Evolutionary conservation across 345 rosid genomes (phyloP).

Genomic region (Pugionium cornutum): DNA sequence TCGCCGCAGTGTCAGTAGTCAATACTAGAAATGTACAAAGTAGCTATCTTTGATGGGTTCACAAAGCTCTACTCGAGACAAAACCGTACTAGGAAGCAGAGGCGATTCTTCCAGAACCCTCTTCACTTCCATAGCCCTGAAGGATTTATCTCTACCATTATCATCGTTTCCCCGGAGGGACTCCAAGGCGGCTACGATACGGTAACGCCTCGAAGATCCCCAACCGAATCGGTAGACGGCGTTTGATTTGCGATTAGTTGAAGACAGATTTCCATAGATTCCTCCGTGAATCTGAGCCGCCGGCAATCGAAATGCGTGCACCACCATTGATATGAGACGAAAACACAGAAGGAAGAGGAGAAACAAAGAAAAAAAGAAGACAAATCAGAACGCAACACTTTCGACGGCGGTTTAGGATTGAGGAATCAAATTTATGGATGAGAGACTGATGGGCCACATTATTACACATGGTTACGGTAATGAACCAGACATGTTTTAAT

Average conservation of each 20-base stretch:
- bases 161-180: slow-evolving; percentile 40
- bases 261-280: slow-evolving; percentile 32
- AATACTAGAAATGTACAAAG: not conserved
- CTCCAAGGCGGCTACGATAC: slow-evolving; percentile 33
- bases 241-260: slow-evolving; percentile 31
- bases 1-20: not conserved
- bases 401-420: slow-evolving; percentile 30
- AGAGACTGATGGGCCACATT: slow-evolving; percentile 21
- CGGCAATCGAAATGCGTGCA: slow-evolving; percentile 44
- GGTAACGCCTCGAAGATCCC: slow-evolving; percentile 34
- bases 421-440: not conserved
- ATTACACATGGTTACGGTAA: not conserved
- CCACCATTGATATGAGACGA: slow-evolving; percentile 47
- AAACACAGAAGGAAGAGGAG: not conserved
- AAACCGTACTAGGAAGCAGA: slow-evolving; percentile 63
- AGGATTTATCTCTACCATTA: slow-evolving; percentile 24
- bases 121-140: slow-evolving; percentile 48
- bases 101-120: slow-evolving; percentile 44
- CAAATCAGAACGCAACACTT: not conserved
- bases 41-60: not conserved
- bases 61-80: not conserved
- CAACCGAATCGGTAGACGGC: slow-evolving; percentile 14
- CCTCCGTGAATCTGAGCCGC: slow-evolving; percentile 34
- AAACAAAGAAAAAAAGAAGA: not conserved
- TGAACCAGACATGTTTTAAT: too few relatives aligned